A percentile compares a stretch with the other conserved stretches of the same genome.
phyloP scores from a whole-genome alignment of 1,284 basidiomycete genomes.

The Ustilago crameri region DNA sequence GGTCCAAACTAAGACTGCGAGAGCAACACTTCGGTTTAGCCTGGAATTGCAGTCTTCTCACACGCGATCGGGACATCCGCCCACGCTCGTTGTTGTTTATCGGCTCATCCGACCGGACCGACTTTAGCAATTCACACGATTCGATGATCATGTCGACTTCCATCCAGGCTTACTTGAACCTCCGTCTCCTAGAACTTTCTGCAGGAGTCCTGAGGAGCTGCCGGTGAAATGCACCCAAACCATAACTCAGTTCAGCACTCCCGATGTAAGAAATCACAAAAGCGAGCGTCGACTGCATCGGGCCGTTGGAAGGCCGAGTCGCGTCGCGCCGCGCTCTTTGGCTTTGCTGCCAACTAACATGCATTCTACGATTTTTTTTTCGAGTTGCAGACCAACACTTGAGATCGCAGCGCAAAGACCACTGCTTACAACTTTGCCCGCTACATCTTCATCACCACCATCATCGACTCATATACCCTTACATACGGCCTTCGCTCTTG shows the following conservation, averaged over 20 bases:
- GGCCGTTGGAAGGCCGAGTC: slow-evolving; percentile 11
- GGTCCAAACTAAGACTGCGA: slow-evolving; percentile 23
- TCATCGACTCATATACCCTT: slow-evolving; percentile 5
- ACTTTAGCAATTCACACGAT: too few relatives aligned
- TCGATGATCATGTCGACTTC: too few relatives aligned
- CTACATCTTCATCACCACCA: slow-evolving; percentile 1
- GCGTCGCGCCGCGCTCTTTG: slow-evolving; percentile 28
- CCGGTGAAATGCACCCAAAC: too few relatives aligned
- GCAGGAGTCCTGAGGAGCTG: too few relatives aligned
- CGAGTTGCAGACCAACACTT: slow-evolving; percentile 33
- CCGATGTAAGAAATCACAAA: slow-evolving; percentile 1
- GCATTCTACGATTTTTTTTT: neutral
- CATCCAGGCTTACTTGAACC: too few relatives aligned
- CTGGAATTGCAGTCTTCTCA: neutral
- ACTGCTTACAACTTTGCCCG: neutral
- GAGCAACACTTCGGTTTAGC: slow-evolving; percentile 9
- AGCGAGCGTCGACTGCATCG: slow-evolving; percentile 10
- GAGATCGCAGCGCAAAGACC: neutral
- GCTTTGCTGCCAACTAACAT: slow-evolving; percentile 37
- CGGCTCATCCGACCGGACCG: too few relatives aligned
- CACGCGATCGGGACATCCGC: neutral
- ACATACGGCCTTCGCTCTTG: neutral
- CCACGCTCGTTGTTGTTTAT: neutral
- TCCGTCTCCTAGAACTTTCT: too few relatives aligned
- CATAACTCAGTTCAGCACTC: too few relatives aligned